Percentiles rank a stretch among this genome's conserved stretches.
Conservation (phyloP, 495 filamentous ascomycete genomes). For the Penicillium lividum region DNA sequence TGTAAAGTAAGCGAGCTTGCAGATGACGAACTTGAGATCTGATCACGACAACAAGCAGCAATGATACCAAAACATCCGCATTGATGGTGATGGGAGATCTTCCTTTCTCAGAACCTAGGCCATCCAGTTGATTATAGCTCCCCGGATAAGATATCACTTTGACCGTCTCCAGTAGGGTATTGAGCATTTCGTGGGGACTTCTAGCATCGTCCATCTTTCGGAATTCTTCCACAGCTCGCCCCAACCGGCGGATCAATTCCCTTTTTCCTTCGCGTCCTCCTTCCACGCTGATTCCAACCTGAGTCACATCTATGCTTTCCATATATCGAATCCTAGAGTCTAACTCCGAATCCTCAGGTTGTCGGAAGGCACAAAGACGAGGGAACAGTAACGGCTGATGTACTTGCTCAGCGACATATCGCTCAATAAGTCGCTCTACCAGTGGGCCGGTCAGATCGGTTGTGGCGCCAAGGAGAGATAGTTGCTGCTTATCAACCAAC, state of each 20-base stretch:
- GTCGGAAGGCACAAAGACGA: constrained; percentile 72
- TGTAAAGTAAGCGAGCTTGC: constrained; percentile 84
- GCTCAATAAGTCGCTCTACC: constrained; percentile 92
- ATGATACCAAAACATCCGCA: constrained; percentile 90
- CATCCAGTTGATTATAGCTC: constrained; percentile 36
- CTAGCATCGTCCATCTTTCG: constrained; percentile 80
- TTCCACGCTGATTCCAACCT: constrained; percentile 84
- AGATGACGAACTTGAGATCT: constrained; percentile 86
- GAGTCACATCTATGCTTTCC: constrained; percentile 90
- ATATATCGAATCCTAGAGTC: constrained; percentile 89
- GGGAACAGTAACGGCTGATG: constrained; percentile 86
- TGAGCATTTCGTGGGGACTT: constrained; percentile 93
- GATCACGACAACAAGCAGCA: constrained; percentile 91
- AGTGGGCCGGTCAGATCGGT: constrained; percentile 91
- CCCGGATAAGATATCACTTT: constrained; percentile 70
- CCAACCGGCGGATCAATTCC: constrained; percentile 68
- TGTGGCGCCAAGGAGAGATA: constrained; percentile 86
- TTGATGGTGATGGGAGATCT: constrained; percentile 76
- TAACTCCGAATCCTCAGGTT: constrained; percentile 83
- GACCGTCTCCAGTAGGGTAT: constrained; percentile 80
- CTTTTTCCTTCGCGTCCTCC: constrained; percentile 70
- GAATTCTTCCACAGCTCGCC: constrained; percentile 83
- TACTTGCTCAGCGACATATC: constrained; percentile 91
- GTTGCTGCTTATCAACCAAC: constrained; percentile 89
- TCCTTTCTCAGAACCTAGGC: constrained; percentile 57